These are phyloP conservation scores for Talaromyces sp. DNA, from an alignment of 2,329 filamentous ascomycete species.

Conservation along the genomic window DNA sequence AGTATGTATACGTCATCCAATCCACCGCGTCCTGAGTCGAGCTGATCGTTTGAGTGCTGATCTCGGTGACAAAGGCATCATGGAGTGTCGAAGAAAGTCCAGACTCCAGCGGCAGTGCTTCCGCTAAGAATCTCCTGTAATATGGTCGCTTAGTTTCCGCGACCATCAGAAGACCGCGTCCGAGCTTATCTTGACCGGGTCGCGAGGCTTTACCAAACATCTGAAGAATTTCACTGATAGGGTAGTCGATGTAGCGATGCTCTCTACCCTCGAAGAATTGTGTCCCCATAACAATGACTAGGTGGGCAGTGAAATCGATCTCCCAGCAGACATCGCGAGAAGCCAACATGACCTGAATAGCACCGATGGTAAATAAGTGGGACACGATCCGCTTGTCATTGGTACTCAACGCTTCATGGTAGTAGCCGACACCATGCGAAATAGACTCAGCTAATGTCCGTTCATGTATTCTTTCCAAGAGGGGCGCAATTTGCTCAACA, in stretches of 20 bases:
- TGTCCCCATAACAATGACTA: constrained; percentile 95
- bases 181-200: constrained; percentile 71
- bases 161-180: constrained; percentile 93
- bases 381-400: constrained; percentile 93
- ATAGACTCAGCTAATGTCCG: constrained; percentile 82
- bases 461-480: constrained; percentile 81
- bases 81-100: constrained; percentile 88
- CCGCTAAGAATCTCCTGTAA: constrained; percentile 97
- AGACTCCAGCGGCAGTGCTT: constrained; percentile 91
- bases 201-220: constrained; percentile 95
- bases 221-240: constrained; percentile 87
- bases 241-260: constrained; percentile 95
- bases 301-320: constrained; percentile 77
- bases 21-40: constrained; percentile 96
- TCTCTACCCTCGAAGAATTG: constrained; percentile 96
- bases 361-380: constrained; percentile 83
- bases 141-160: constrained; percentile 92
- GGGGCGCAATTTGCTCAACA: constrained; percentile 72
- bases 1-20: constrained; percentile 98
- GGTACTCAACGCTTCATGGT: constrained; percentile 84
- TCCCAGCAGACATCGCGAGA: constrained; percentile 96
- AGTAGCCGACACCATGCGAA: constrained; percentile 93
- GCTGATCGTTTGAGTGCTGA: constrained; percentile 91
- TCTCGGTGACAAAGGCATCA: constrained; percentile 94
- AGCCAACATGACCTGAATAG: constrained; percentile 78